Evolutionary conservation across 108 stramenopile species (phyloP), one percentile per base, ranked within the genome.

Genomic region (Schizochytrium sp.): DNA sequence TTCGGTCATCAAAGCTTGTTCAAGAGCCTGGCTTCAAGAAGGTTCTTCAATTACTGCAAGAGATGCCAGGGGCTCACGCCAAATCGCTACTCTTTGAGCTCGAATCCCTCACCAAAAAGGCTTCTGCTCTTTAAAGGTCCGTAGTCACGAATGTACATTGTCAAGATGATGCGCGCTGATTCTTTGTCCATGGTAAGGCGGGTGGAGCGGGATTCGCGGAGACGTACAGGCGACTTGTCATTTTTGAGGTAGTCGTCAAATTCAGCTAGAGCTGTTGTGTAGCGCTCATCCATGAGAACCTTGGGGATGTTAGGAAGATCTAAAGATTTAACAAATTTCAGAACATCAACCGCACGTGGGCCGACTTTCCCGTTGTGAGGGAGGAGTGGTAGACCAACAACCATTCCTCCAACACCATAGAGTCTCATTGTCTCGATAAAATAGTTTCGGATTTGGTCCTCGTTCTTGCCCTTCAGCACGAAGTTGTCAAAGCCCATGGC

Each of bases 101-200:
- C 40, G 12, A 69, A 38, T 38, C 64, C 42, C 40, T 69, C 15
- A 44, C 64, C 28, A 28, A 28, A 44, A 69, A 69, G 64, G 19
- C 44, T 44, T 44, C 44, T 7, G 28, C 64, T 38, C 2, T 38
- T 13, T 69, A 69, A 44, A 7, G 64, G 64, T 8, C 64, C 64
- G 28, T 15, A 44, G 1, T 69, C 64, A 7, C 64, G 64, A 69
- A 69, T 69, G 2, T 44, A 69, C 42, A 69, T 44, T 8, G 8
- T 15, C 19, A 69, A 44, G 64, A 69, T 69, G 19, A 69, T 38
- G 28, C 64, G 64, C 19, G 64, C 64, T 15, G 64, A 69, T 69
- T 69, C 64, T 38, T 69, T 69, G 15, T 69, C 64, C 10, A 69
- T 38, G 12, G 44, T 38, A 1, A 44, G 12, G 5, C 64, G 64